phyloP scores from a whole-genome alignment of 2,329 filamentous ascomycete genomes.

The Venturia carpophila region DNA sequence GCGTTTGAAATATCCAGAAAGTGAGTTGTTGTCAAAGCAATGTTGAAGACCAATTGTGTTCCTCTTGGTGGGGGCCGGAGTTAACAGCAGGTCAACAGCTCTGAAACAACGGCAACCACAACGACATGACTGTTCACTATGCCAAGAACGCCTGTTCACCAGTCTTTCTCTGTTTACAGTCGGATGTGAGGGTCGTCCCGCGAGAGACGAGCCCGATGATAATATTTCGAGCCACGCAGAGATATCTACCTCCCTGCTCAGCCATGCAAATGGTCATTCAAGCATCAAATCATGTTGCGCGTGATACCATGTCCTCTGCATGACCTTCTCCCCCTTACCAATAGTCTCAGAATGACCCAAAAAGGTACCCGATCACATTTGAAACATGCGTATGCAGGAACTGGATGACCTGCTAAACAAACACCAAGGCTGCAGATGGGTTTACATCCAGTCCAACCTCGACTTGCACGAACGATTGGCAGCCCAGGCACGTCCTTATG shows the following conservation, averaged over 20 bases:
- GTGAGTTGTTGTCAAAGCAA: background rate
- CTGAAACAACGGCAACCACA: background rate
- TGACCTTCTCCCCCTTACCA: background rate
- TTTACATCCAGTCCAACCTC: no score
- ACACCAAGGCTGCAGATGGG: no score
- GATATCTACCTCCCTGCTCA: no score
- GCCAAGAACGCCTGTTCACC: background rate
- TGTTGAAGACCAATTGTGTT: background rate
- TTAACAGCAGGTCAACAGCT: background rate
- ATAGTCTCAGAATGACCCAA: background rate
- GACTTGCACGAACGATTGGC: no score
- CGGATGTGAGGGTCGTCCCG: background rate
- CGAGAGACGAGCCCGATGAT: background rate
- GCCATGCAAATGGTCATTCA: background rate
- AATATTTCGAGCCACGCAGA: background rate
- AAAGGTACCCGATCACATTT: background rate
- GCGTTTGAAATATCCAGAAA: background rate
- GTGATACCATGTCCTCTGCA: background rate
- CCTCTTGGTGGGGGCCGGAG: no score
- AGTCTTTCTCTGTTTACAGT: conserved; percentile 3
- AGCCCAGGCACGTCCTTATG: no score
- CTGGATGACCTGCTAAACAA: background rate
- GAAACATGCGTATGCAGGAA: conserved; percentile 9
- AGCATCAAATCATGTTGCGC: background rate
- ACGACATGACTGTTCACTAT: background rate